Percentiles rank a stretch among this genome's conserved stretches.
Conservation (phyloP, 805 yeast species). For the Middelhovenomyces tepae region DNA sequence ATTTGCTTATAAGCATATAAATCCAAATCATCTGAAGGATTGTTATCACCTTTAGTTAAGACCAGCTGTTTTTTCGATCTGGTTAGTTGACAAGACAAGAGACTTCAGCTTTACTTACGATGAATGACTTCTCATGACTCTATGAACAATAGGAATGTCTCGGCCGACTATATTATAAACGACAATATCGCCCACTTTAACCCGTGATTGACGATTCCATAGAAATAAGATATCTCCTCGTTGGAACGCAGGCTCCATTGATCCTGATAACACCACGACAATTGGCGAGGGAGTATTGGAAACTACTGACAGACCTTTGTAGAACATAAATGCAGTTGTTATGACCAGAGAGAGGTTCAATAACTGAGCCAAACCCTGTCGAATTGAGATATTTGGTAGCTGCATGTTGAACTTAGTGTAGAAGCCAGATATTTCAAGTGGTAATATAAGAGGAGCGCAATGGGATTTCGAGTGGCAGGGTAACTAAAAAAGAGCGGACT, state of each 20-base stretch:
- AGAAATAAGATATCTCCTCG: conserved; percentile 89
- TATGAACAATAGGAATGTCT: conserved; percentile 91
- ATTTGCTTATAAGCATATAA: conserved; percentile 68
- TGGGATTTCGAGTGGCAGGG: too few species aligned
- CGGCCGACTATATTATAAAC: conserved; percentile 78
- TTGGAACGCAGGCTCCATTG: conserved; percentile 99
- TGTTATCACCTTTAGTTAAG: conserved; percentile 94
- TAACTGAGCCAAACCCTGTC: conserved; percentile 35
- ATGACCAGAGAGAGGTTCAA: conserved; percentile 70
- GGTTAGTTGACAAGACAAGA: conserved; percentile 8
- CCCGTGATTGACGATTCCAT: conserved; percentile 69
- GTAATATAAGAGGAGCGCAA: too few species aligned
- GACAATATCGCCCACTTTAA: conserved; percentile 84
- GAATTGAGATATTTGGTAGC: conserved; percentile 8
- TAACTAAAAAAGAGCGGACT: too few species aligned
- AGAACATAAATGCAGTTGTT: conserved; percentile 82
- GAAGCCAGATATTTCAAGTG: too few species aligned
- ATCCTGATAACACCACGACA: conserved; percentile 94
- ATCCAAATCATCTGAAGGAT: conserved; percentile 82
- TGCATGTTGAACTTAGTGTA: too few species aligned
- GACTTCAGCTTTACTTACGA: conserved; percentile 21
- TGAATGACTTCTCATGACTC: conserved; percentile 81
- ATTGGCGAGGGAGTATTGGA: conserved; percentile 86
- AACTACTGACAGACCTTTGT: conserved; percentile 72
- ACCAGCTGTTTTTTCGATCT: conserved; percentile 48